These are phyloP conservation scores for Fusarium continuum DNA, from an alignment of 2,329 filamentous ascomycete species.

Conservation along the genomic window DNA sequence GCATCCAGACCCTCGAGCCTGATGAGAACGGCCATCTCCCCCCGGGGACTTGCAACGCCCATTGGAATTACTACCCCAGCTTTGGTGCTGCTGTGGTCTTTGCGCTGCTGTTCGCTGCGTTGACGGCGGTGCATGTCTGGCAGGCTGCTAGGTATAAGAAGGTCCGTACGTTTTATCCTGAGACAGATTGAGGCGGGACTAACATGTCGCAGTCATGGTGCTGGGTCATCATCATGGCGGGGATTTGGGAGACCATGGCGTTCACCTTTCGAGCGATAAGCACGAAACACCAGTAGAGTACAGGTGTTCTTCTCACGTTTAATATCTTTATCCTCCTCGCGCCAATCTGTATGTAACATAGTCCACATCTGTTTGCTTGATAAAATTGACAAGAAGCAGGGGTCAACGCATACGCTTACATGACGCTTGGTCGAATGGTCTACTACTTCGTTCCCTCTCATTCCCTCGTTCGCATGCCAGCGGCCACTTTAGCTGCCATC, in stretches of 20 bases:
- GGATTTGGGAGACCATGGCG: conserved; percentile 39
- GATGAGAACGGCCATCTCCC: conserved; percentile 49
- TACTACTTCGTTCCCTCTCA: conserved; percentile 53
- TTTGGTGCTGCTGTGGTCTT: conserved; percentile 46
- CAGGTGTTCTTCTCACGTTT: conserved; percentile 28
- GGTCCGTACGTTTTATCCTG: conserved; percentile 33
- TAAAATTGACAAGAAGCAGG: conserved; percentile 34
- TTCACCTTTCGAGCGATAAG: conserved; percentile 38
- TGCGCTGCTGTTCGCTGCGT: conserved; percentile 37
- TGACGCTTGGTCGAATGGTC: conserved; percentile 57
- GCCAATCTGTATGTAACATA: conserved; percentile 33
- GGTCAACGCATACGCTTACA: conserved; percentile 59
- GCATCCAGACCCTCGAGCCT: conserved; percentile 47
- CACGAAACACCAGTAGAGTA: conserved; percentile 33
- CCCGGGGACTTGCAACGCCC: conserved; percentile 44
- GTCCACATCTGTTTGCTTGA: accelerated
- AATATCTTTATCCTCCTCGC: conserved; percentile 40
- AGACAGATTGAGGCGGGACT: not conserved
- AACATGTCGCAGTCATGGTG: conserved; percentile 41
- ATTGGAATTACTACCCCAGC: conserved; percentile 48
- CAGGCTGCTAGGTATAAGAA: conserved; percentile 37
- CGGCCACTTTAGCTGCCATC: conserved; percentile 48
- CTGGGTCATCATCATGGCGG: conserved; percentile 52
- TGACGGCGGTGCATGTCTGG: conserved; percentile 34
- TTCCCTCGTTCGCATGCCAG: conserved; percentile 50